Evolutionary conservation across 805 yeast genomes (phyloP).

Genomic region (Yarrowia sp.): DNA sequence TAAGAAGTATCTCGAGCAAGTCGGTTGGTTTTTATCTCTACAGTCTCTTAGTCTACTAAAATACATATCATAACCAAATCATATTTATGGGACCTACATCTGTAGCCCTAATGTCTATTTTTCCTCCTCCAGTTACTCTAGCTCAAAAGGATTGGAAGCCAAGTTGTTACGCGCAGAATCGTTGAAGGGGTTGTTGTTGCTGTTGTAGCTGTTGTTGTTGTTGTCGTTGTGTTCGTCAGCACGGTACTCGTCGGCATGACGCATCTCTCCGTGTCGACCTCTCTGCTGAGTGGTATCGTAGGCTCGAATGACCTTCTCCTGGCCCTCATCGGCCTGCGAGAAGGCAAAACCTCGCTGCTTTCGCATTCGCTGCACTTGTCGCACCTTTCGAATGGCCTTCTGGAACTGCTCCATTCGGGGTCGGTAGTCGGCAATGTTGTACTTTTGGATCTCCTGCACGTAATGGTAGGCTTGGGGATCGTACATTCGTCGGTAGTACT

Average conservation of each 20-base stretch:
- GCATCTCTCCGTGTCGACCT: slow-evolving; percentile 66
- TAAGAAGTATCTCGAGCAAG: too few relatives aligned
- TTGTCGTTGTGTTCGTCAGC: background rate
- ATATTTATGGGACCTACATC: background rate
- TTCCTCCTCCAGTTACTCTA: slow-evolving; percentile 4
- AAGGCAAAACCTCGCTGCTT: slow-evolving; percentile 98
- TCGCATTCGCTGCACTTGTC: slow-evolving; percentile 97
- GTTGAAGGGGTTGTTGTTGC: slow-evolving; percentile 11
- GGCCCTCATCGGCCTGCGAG: slow-evolving; percentile 93
- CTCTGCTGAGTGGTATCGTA: slow-evolving; percentile 89
- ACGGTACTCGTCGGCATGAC: slow-evolving; percentile 20
- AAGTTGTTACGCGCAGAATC: slow-evolving; percentile 10
- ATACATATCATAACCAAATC: background rate
- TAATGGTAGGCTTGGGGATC: slow-evolving; percentile 89
- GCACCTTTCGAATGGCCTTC: slow-evolving; percentile 91
- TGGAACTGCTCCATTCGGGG: slow-evolving; percentile 98
- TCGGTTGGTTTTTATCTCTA: too few relatives aligned
- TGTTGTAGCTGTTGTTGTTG: background rate
- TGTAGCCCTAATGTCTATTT: background rate
- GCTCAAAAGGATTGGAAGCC: slow-evolving; percentile 20
- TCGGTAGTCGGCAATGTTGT: slow-evolving; percentile 84
- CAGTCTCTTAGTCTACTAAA: background rate
- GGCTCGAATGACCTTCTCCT: slow-evolving; percentile 84
- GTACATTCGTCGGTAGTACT: slow-evolving; percentile 88
- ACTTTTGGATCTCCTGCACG: slow-evolving; percentile 95